Conservation (phyloP, 352 stramenopile species). For the Phytophthora meadii region DNA sequence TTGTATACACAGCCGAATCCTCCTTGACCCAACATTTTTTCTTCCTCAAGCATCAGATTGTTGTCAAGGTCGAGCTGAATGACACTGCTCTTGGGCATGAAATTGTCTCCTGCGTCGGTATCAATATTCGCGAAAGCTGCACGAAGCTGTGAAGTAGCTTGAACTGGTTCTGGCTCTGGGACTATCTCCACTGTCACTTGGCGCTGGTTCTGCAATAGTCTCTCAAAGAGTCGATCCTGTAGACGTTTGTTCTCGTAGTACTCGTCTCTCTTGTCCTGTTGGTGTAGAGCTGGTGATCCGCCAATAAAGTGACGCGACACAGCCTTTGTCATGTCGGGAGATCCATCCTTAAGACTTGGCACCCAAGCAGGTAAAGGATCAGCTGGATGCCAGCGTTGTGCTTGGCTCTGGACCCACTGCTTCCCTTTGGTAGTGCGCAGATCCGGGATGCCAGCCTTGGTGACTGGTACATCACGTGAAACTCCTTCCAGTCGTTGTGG, state of each 20-base stretch:
- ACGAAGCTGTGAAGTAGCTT: constrained; percentile 20
- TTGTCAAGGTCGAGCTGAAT: constrained; percentile 27
- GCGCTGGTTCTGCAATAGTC: constrained; percentile 24
- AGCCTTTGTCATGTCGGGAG: constrained; percentile 37
- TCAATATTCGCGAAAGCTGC: constrained; percentile 25
- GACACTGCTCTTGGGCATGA: constrained; percentile 29
- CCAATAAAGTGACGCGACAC: constrained; percentile 34
- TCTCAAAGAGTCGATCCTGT: constrained; percentile 23
- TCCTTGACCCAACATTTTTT: constrained; percentile 30
- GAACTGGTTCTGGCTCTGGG: constrained; percentile 22
- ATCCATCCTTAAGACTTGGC: constrained; percentile 39
- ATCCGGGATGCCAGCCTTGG: constrained; percentile 32
- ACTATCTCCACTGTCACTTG: constrained; percentile 16
- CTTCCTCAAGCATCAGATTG: constrained; percentile 27
- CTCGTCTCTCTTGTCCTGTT: constrained; percentile 24
- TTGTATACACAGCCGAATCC: constrained; percentile 41
- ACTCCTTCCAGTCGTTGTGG: constrained; percentile 12
- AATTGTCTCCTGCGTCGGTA: constrained; percentile 7
- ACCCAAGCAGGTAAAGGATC: constrained; percentile 31
- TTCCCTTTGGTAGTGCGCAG: constrained; percentile 33
- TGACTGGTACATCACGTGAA: constrained; percentile 28
- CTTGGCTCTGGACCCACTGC: constrained; percentile 37
- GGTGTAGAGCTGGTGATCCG: constrained; percentile 17
- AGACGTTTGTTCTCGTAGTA: constrained; percentile 35
- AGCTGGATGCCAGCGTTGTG: constrained; percentile 25